These are phyloP conservation scores for Rugosomyces carneus DNA, from an alignment of 1,284 basidiomycete genomes.

Conservation along the genomic window DNA sequence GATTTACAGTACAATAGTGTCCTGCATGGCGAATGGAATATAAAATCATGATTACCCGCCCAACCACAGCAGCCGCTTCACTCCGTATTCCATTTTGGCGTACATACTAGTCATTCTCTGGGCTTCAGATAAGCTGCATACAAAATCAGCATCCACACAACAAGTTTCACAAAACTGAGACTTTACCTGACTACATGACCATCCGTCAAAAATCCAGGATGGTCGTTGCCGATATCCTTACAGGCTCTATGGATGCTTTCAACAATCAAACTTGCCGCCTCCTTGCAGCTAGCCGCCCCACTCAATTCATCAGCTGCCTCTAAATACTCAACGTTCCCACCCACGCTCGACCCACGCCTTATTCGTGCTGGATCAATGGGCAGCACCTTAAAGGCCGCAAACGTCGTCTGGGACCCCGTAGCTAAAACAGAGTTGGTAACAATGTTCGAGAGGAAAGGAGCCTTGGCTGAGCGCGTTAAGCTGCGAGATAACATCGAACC, in stretches of 20 bases:
- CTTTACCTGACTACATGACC: slow-evolving; percentile 78
- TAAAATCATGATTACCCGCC: slow-evolving; percentile 40
- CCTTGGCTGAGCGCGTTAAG: slow-evolving; percentile 20
- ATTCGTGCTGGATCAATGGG: slow-evolving; percentile 60
- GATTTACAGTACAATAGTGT: neutral
- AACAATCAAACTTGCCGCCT: slow-evolving; percentile 72
- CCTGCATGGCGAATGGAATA: neutral
- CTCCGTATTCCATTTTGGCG: slow-evolving; percentile 85
- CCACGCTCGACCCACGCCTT: slow-evolving; percentile 41
- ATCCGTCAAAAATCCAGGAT: slow-evolving; percentile 49
- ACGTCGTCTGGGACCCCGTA: slow-evolving; percentile 27
- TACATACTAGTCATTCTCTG: slow-evolving; percentile 77
- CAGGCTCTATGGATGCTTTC: slow-evolving; percentile 65
- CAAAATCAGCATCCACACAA: slow-evolving; percentile 9
- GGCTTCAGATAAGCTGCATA: slow-evolving; percentile 67
- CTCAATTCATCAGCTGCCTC: slow-evolving; percentile 58
- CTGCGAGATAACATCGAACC: slow-evolving; percentile 11
- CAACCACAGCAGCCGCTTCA: slow-evolving; percentile 85
- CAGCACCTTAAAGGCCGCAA: slow-evolving; percentile 72
- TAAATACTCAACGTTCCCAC: slow-evolving; percentile 37
- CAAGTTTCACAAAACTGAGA: neutral
- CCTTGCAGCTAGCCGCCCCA: slow-evolving; percentile 63
- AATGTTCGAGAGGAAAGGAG: slow-evolving; percentile 21
- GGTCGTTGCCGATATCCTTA: slow-evolving; percentile 48
- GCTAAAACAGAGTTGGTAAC: slow-evolving; percentile 18